These are phyloP conservation scores for Thermoascus crustaceus DNA, from an alignment of 2,329 filamentous ascomycete genomes.

Conservation along the genomic window DNA sequence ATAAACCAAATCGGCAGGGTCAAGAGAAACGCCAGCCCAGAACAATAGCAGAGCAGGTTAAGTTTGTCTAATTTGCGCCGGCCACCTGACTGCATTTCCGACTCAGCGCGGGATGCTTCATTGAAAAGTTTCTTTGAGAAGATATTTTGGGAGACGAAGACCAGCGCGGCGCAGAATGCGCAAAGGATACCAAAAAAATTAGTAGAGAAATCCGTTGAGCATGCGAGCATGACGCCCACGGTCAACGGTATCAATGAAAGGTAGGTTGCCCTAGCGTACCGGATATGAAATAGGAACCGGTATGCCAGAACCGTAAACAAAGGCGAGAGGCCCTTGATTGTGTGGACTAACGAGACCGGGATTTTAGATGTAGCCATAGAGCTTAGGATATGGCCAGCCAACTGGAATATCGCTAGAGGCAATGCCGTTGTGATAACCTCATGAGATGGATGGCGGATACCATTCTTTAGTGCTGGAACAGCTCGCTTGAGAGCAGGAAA, in stretches of 20 bases:
- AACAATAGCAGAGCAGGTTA: conserved; percentile 95
- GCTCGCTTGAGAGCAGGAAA: conserved; percentile 63
- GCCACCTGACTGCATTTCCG: conserved; percentile 54
- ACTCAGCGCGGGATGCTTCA: conserved; percentile 77
- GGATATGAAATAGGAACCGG: conserved; percentile 77
- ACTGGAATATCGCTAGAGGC: conserved; percentile 87
- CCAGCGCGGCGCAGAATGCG: conserved; percentile 78
- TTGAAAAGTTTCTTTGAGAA: conserved; percentile 98
- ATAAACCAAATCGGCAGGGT: conserved; percentile 90
- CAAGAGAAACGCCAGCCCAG: conserved; percentile 78
- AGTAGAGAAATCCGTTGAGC: conserved; percentile 81
- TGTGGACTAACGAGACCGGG: conserved; percentile 93
- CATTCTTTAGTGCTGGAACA: conserved; percentile 73
- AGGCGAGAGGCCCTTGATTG: conserved; percentile 94
- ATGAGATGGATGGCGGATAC: conserved; percentile 69
- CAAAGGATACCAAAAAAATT: conserved; percentile 86
- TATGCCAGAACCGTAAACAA: conserved; percentile 94
- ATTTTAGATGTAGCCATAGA: conserved; percentile 92
- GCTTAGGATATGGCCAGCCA: conserved; percentile 85
- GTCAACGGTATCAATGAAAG: conserved; percentile 85
- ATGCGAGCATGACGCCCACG: conserved; percentile 89
- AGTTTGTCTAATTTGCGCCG: conserved; percentile 87
- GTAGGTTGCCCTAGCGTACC: conserved; percentile 80
- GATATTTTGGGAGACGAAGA: conserved; percentile 98
- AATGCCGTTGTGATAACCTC: conserved; percentile 81